Evolutionary conservation across 2,329 filamentous ascomycete species (phyloP).

Genomic region (Plenodomus tracheiphilus): DNA sequence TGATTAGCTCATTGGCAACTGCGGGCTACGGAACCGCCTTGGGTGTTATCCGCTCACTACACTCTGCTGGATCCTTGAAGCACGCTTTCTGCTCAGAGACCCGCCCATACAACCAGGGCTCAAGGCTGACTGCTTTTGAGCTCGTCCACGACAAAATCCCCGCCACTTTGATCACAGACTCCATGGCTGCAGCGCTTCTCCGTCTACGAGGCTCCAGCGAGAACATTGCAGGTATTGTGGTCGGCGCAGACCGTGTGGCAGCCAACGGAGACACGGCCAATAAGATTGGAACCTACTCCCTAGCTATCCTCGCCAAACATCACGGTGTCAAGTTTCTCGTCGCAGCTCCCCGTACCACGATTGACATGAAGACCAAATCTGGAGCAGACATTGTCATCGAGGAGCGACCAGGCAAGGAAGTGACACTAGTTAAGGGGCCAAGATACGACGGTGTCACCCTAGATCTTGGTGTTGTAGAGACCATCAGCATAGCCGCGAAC

Average conservation of each 20-base stretch:
- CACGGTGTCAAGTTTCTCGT: conserved; percentile 95
- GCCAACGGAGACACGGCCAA: conserved; percentile 98
- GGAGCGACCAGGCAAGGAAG: conserved; percentile 77
- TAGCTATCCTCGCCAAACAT: conserved; percentile 85
- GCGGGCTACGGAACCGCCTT: conserved; percentile 97
- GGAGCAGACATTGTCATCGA: conserved; percentile 88
- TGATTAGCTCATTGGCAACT: conserved; percentile 77
- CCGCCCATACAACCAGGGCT: conserved; percentile 96
- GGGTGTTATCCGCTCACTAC: conserved; percentile 86
- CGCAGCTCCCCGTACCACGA: conserved; percentile 90
- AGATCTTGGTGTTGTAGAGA: conserved; percentile 65
- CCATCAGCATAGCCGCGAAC: conserved; percentile 76
- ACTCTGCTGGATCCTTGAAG: conserved; percentile 65
- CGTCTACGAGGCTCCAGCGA: conserved; percentile 61
- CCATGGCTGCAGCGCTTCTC: conserved; percentile 91
- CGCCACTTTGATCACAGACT: conserved; percentile 89
- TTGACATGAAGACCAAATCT: conserved; percentile 78
- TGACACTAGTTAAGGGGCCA: conserved; percentile 82
- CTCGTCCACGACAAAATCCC: conserved; percentile 93
- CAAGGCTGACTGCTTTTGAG: conserved; percentile 91
- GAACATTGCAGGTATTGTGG: conserved; percentile 83
- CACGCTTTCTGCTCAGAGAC: conserved; percentile 98
- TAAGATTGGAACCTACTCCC: conserved; percentile 93
- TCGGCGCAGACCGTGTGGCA: conserved; percentile 92
- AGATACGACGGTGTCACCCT: conserved; percentile 66